phyloP scores from a whole-genome alignment of 176 grass and related monocot species.

The Cenchrus americanus region DNA sequence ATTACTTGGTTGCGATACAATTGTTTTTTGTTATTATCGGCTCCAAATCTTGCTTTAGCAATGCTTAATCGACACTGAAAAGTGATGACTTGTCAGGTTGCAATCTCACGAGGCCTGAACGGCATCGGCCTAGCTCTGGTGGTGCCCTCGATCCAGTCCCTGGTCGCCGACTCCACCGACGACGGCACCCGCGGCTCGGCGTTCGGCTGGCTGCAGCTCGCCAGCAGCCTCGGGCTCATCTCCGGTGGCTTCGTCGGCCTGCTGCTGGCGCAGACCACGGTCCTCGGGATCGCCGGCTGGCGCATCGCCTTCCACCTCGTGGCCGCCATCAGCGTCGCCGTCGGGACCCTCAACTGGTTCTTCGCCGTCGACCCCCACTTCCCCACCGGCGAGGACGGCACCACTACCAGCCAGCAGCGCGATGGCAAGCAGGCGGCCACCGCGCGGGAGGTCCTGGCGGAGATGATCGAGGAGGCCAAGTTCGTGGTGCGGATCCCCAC shows the following conservation, averaged over 20 bases:
- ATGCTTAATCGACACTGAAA: not conserved
- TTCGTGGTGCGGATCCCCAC: conserved; percentile 58
- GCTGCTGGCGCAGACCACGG: conserved; percentile 66
- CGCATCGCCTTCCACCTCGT: conserved; percentile 85
- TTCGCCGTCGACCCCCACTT: conserved; percentile 63
- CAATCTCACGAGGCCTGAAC: conserved; percentile 81
- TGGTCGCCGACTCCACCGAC: conserved; percentile 83
- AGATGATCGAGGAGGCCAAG: conserved; percentile 63
- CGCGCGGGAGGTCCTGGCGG: conserved; percentile 37
- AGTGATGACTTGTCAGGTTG: conserved; percentile 47
- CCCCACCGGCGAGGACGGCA: not conserved
- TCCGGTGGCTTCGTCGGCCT: conserved; percentile 65
- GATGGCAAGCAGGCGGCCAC: not conserved
- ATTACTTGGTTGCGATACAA: not conserved
- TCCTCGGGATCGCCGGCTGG: conserved; percentile 82
- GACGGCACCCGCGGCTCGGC: conserved; percentile 69
- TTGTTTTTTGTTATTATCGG: not conserved
- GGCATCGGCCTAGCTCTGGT: conserved; percentile 83
- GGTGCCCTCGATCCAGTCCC: conserved; percentile 74
- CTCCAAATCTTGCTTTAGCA: not conserved
- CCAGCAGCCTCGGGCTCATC: conserved; percentile 74
- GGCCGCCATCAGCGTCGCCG: conserved; percentile 54
- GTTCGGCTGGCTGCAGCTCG: conserved; percentile 82
- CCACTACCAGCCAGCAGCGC: not conserved
- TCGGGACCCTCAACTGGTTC: conserved; percentile 59